phyloP scores from a whole-genome alignment of 2,329 filamentous ascomycete genomes.

The Exutisphaerella laricina region DNA sequence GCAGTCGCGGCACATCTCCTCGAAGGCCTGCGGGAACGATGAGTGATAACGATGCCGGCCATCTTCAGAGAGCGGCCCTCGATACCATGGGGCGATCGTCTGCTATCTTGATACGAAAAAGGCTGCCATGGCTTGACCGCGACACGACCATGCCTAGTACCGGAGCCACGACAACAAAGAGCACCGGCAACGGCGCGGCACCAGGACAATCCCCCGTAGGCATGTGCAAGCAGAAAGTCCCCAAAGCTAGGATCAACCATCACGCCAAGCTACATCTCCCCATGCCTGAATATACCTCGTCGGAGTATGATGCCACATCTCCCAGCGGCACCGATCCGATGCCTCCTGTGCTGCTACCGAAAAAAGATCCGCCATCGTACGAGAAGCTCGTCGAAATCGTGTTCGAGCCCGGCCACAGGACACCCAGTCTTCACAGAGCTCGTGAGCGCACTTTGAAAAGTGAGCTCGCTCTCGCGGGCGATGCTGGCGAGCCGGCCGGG shows the following conservation, averaged over 20 bases:
- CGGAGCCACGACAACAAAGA: not conserved
- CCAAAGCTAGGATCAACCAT: not conserved
- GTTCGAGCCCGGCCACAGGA: not conserved
- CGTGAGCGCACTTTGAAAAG: not conserved
- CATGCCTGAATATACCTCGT: constrained; percentile 17
- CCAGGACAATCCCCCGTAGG: too few species aligned
- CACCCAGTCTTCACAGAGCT: not conserved
- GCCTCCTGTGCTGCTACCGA: constrained; percentile 9
- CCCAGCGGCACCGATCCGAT: constrained; percentile 9
- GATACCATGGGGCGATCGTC: not conserved
- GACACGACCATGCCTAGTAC: not conserved
- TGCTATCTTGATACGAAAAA: constrained; percentile 17
- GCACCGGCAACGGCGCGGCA: constrained; percentile 1
- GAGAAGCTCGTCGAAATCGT: constrained; percentile 15
- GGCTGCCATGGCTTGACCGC: constrained; percentile 25
- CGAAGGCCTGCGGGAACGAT: not conserved
- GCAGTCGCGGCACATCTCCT: not conserved
- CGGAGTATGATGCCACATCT: constrained; percentile 25
- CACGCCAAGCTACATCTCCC: not conserved
- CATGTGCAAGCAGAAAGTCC: constrained; percentile 3
- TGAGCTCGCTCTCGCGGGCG: not conserved
- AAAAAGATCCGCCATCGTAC: constrained; percentile 22
- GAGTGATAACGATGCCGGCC: not conserved
- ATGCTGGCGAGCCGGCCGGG: not conserved
- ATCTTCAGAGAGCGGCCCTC: constrained; percentile 1